These are phyloP conservation scores for Pelagomonas calceolata DNA, from an alignment of 108 stramenopile species.

Conservation along the genomic window DNA sequence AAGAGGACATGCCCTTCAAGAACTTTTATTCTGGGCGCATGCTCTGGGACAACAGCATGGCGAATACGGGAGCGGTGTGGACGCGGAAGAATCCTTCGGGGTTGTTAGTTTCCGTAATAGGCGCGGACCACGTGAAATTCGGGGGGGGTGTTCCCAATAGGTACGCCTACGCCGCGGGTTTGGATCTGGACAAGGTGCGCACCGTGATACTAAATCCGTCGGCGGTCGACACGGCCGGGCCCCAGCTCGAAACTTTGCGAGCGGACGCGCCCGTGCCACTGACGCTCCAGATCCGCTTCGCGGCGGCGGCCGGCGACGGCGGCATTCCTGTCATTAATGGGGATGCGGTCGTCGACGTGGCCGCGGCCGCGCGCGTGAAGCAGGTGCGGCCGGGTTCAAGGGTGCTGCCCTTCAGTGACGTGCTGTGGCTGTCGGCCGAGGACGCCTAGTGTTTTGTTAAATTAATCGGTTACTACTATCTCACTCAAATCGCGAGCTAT, in stretches of 20 bases:
- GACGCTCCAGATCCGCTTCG: neutral
- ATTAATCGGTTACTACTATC: no score
- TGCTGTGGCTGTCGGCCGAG: neutral
- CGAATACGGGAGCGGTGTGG: slow-evolving; percentile 44
- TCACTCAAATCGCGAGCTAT: no score
- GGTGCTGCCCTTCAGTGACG: neutral
- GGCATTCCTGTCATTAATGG: neutral
- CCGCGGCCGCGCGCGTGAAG: neutral
- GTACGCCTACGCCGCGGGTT: slow-evolving; percentile 13
- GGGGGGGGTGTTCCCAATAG: slow-evolving; percentile 54
- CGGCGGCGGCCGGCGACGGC: neutral
- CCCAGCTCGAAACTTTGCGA: neutral
- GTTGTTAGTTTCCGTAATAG: slow-evolving; percentile 52
- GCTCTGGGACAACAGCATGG: slow-evolving; percentile 70
- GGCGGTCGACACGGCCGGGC: neutral
- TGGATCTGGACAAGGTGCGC: neutral
- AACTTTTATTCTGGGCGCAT: slow-evolving; percentile 59
- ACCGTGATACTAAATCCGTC: neutral
- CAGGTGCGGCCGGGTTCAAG: neutral
- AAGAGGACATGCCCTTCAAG: slow-evolving; percentile 51
- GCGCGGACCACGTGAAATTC: slow-evolving; percentile 67
- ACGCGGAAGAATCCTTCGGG: slow-evolving; percentile 37
- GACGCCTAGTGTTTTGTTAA: no score
- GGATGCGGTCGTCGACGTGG: neutral
- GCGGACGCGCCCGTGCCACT: neutral